Evolutionary conservation across 1,284 basidiomycete genomes (phyloP), one percentile per base, ranked within the genome.

Genomic region (Erythrobasidium hasegawianum): DNA sequence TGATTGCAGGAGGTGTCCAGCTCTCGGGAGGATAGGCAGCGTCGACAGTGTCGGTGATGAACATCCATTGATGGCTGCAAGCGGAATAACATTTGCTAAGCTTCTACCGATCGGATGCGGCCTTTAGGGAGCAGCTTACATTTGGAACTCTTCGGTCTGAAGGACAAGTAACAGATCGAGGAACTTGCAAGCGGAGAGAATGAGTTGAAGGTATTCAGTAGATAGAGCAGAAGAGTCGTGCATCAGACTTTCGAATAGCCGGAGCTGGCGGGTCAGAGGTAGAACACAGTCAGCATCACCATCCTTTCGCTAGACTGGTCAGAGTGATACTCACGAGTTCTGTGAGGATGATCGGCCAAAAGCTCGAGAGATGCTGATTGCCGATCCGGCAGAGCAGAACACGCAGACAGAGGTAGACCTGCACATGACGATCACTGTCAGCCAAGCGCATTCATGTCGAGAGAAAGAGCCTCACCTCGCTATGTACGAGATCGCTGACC

Each of bases 81-180:
- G 9, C 24, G 1, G 14, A 45, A 40, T 27, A 47, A 16, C 40
- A 10, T n/a, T n/a, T n/a, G 27, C 16, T 14, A 59, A 7, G n/a
- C n/a, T n/a, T n/a, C n/a, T n/a, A n/a, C n/a, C n/a, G n/a, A n/a
- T n/a, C n/a, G n/a, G n/a, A n/a, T n/a, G n/a, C n/a, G n/a, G n/a
- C 11, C 16, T 49, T 20, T 26, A 49, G 33, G 3, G 10, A 27
- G 18, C 9, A 29, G 72, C 86, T 72, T 75, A 94, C 92, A 97
- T 89, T 79, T 98, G 96, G 78, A 98, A 99, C 75, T 98, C 96
- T 73, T 94, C 90, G 0, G 91, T 95, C 77, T 97, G 94, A 41
- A 98, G 79, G 1, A 90, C 87, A 10, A 98, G 82, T 16, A 98
- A 80, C 14, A 97, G 81, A 77, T 99, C 96, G 26, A 98, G 80